Base-by-base conservation (phyloP, 495 filamentous ascomycete genomes). In the Amorphotheca resinae region DNA sequence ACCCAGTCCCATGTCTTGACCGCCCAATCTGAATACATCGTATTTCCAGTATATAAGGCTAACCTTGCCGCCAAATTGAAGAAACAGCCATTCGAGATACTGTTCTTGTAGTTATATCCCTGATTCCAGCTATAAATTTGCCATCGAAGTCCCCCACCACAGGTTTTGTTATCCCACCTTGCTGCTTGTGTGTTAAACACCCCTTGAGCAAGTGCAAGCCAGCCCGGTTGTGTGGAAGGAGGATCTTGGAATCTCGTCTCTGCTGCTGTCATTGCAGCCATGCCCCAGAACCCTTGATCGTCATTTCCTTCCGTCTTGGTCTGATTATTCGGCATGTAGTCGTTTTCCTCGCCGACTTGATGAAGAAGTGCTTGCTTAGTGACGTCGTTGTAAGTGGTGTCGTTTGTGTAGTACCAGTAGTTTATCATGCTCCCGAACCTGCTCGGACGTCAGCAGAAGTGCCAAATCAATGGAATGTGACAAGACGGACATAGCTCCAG, bases 241-340 rank as follows among this genome's bases (percentile, higher is more conserved):
- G 73, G 72, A 42, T 76, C 62, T 0, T 73, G 77, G 45, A 76
- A 86, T 40, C 76, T 80, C 7, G 70, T 40, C 23, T 40, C 23
- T 16, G 37, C 37, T 2, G 37, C 37, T 28, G 20, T 59, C 37
- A 40, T 40, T 3, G 37, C 37, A 3, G 37, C 22, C 37, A 40
- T 40, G 3, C 37, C 37, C 37, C 37, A 40, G 11, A 40, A 40
- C 16, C 37, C 72, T 57, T 87, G 82, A 51, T 91, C 85, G 53
- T 91, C 84, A 52, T 91, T 91, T 28, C 84, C 85, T 44, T 84
- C 72, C 0, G 80, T 80, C 33, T 72, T 68, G 16, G 76, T 82
- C 45, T 84, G 80, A 59, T 93, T 89, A 5, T 62, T 59, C 0
- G 49, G 74, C 55, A 79, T 74, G 62, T 73, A 88, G 56, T 87